Evolutionary conservation across 345 rosid species (phyloP), one percentile per base, ranked within the genome.

Genomic region (Camelina hispida): DNA sequence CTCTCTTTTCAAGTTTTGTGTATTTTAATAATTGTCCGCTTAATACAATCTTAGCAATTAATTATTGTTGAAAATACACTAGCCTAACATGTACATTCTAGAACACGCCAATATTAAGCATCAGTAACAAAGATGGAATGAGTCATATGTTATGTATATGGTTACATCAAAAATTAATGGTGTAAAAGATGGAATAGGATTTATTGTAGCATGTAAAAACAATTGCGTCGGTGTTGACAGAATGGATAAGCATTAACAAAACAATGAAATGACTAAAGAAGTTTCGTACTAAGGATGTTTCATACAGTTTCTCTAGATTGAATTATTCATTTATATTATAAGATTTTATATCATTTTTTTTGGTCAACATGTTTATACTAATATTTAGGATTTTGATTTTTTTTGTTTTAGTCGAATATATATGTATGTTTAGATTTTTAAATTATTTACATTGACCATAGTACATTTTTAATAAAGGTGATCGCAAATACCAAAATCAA

Each of bases 401-500:
- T 55, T 9, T 15, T 35, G 7, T 4, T 25, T 3, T 3, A 6
- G 62, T 34, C 13, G 9, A n/a, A 9, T 15, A 30, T 32, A 5
- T 32, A 34, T 32, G 6, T 32, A n/a, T 22, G 58, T 51, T 68
- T 68, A 25, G 47, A 58, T 46, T 46, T 28, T 5, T 5, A 56
- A 48, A 18, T 60, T 6, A 15, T 30, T 52, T 14, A n/a, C 32
- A 54, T 56, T 70, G 76, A 63, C 54, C 18, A 37, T 35, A 17
- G 47, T 63, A 5, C 46, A 47, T 44, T 70, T 28, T 48, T 43
- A 69, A 18, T 63, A 37, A 63, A 77, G 17, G 38, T 17, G 57
- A 35, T 77, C 72, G 64, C 76, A 48, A 25, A 37, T 56, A 70
- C 71, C 80, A 64, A 71, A 77, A 71, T 38, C 62, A 48, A 71